phyloP scores from a whole-genome alignment of 1,284 basidiomycete species.

The Ganoderma lingzhi region DNA sequence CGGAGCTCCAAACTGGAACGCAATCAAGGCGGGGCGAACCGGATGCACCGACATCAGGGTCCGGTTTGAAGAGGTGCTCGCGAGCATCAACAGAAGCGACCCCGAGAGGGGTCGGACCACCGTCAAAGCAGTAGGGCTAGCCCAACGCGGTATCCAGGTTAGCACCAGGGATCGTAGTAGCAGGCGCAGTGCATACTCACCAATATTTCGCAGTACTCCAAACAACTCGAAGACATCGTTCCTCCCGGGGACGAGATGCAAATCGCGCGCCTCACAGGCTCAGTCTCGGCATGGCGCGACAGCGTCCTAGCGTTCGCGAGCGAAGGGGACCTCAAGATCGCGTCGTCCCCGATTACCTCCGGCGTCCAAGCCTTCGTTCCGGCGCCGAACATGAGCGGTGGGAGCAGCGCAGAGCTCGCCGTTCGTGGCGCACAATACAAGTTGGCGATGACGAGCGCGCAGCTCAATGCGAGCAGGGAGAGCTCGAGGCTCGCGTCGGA shows the following conservation, averaged over 20 bases:
- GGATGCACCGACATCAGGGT: slow-evolving; percentile 14
- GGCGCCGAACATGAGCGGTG: slow-evolving; percentile 8
- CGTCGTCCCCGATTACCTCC: slow-evolving; percentile 11
- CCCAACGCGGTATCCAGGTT: slow-evolving; percentile 1
- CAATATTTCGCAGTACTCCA: neutral
- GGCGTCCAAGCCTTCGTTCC: slow-evolving; percentile 15
- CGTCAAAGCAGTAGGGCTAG: neutral
- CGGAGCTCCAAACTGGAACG: slow-evolving; percentile 17
- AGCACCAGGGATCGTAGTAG: neutral
- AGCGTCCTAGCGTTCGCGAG: slow-evolving; percentile 13
- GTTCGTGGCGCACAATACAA: slow-evolving; percentile 15
- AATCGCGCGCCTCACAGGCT: neutral
- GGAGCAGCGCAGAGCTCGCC: slow-evolving; percentile 16
- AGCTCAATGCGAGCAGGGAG: slow-evolving; percentile 24
- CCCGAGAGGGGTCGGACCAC: neutral
- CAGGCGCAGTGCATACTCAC: neutral
- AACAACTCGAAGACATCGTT: slow-evolving; percentile 8
- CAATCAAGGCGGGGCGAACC: slow-evolving; percentile 9
- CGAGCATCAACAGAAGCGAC: slow-evolving; percentile 5
- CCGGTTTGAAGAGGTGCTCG: slow-evolving; percentile 13
- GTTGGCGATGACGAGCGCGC: slow-evolving; percentile 9
- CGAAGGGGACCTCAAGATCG: slow-evolving; percentile 14
- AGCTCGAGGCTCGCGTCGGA: slow-evolving; percentile 15
- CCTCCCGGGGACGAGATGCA: slow-evolving; percentile 7
- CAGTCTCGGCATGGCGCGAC: slow-evolving; percentile 15